Conservation (phyloP, 1,284 basidiomycete genomes). For the Puccinia novopanici region DNA sequence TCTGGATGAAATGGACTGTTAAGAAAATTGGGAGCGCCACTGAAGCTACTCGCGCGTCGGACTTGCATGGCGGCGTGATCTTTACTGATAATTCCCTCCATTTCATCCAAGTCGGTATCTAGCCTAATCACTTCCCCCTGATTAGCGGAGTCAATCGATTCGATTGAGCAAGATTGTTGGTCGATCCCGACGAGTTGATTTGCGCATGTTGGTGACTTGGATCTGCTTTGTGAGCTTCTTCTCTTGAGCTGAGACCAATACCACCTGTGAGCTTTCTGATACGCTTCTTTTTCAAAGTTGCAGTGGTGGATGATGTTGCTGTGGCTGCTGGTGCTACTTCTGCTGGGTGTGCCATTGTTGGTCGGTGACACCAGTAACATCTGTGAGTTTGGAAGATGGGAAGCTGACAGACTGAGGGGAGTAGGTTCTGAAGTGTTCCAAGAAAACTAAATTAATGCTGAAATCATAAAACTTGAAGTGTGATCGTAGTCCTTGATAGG, state of each 20-base stretch:
- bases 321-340: slow-evolving; percentile 8
- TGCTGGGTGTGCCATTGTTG: slow-evolving; percentile 20
- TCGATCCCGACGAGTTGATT: neutral
- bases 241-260: slow-evolving; percentile 28
- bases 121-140: slow-evolving; percentile 62
- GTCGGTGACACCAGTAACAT: slow-evolving; percentile 36
- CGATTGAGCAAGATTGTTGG: slow-evolving; percentile 15
- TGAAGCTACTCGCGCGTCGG: slow-evolving; percentile 52
- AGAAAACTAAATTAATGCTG: too few relatives aligned
- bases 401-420: neutral
- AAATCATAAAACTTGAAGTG: too few relatives aligned
- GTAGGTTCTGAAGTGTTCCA: too few relatives aligned
- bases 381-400: slow-evolving; percentile 44
- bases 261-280: slow-evolving; percentile 37
- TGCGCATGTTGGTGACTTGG: neutral
- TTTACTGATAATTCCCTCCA: slow-evolving; percentile 79
- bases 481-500: too few relatives aligned
- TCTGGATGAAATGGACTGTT: slow-evolving; percentile 44
- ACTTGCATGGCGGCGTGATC: slow-evolving; percentile 53
- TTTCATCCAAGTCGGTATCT: slow-evolving; percentile 76
- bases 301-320: neutral
- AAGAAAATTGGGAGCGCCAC: slow-evolving; percentile 51
- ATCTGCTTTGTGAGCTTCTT: slow-evolving; percentile 29
- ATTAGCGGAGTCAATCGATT: slow-evolving; percentile 23
- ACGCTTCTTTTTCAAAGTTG: slow-evolving; percentile 22